Conservation (phyloP, 108 stramenopile genomes). For the Cyclotella baltica region DNA sequence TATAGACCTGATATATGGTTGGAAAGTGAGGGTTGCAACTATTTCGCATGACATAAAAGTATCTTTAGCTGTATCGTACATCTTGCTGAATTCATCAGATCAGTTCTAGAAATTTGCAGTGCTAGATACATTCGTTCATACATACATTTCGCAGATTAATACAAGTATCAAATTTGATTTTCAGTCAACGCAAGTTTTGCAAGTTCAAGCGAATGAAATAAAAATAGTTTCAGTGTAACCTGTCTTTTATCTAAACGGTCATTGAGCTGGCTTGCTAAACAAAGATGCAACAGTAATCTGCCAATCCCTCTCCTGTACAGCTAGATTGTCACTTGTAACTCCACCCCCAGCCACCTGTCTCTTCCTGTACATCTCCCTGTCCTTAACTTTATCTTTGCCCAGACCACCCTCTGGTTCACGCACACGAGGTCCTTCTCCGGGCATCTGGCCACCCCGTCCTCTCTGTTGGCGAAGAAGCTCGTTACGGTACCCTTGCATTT, state of each 20-base stretch:
- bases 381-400: conserved; percentile 66
- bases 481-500: conserved; percentile 91
- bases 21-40: no score
- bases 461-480: conserved; percentile 78
- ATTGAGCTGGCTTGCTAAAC: conserved; percentile 48
- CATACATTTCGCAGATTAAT: no score
- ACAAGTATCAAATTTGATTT: no score
- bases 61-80: no score
- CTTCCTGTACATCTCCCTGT: conserved; percentile 82
- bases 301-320: conserved; percentile 85
- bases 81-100: no score
- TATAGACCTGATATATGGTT: no score
- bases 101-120: no score
- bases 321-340: conserved; percentile 75
- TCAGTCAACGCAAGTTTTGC: no score
- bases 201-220: no score
- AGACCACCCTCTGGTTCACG: conserved; percentile 83
- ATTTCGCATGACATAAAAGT: no score
- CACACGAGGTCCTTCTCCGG: conserved; percentile 59
- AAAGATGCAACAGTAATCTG: conserved; percentile 81
- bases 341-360: conserved; percentile 88
- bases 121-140: no score
- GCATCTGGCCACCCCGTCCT: conserved; percentile 55
- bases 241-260: background rate
- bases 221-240: background rate